Percentiles rank a stretch among this genome's conserved stretches.
These are phyloP conservation scores for Coemansia sp. DNA, from an alignment of 192 early-diverging fungal species.

Conservation along the genomic window DNA sequence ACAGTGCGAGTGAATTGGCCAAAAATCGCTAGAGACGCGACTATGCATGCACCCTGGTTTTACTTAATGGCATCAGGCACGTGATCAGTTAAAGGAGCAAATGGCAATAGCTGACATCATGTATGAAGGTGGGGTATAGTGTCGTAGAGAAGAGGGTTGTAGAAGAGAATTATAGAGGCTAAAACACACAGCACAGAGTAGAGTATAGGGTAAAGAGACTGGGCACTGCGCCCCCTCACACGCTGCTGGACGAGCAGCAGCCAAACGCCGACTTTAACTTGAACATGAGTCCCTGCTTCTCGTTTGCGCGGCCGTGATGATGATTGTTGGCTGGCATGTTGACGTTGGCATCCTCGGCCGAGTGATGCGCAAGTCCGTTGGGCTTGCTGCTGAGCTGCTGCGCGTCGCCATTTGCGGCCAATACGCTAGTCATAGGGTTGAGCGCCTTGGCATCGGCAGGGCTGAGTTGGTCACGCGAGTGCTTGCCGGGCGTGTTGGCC, in stretches of 20 bases:
- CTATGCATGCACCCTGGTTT: neutral
- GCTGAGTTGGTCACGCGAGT: conserved; percentile 8
- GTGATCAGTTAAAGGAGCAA: neutral
- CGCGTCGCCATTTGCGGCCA: conserved; percentile 13
- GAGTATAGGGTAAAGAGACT: neutral
- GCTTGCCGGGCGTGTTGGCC: conserved; percentile 39
- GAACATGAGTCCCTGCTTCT: conserved; percentile 52
- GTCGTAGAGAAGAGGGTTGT: neutral
- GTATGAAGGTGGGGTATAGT: neutral
- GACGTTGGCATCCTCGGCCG: conserved; percentile 39
- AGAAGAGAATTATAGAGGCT: neutral
- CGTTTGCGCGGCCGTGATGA: conserved; percentile 20
- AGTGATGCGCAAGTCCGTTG: conserved; percentile 33
- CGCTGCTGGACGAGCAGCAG: conserved; percentile 45
- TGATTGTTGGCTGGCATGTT: conserved; percentile 12
- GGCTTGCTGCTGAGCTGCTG: conserved; percentile 16
- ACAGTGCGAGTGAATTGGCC: neutral
- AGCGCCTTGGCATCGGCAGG: neutral
- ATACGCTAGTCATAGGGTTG: conserved; percentile 7
- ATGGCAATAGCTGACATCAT: neutral
- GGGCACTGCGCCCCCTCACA: neutral
- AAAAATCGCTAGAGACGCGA: neutral
- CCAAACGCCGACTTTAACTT: conserved; percentile 53
- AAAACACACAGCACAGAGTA: conserved; percentile 10
- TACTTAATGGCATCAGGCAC: neutral